Percentiles rank a stretch among this genome's conserved stretches.
phyloP scores from a whole-genome alignment of 2,329 filamentous ascomycete species.

The Rhynchosporium graminicola region DNA sequence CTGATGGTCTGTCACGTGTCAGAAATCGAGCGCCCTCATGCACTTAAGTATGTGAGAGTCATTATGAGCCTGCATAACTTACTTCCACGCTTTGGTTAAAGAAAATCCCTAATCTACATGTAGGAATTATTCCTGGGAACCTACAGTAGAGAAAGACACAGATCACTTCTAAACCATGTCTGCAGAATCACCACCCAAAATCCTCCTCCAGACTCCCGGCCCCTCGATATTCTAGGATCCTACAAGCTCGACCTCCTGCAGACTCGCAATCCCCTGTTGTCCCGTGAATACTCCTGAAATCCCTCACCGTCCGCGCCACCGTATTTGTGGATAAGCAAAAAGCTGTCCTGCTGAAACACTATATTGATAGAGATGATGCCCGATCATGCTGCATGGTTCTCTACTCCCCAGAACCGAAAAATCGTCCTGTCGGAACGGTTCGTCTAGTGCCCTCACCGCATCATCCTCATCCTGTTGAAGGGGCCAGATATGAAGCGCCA shows the following conservation, averaged over 20 bases:
- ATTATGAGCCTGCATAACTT: too few species aligned
- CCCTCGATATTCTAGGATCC: constrained; percentile 11
- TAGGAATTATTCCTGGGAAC: too few species aligned
- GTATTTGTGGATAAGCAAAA: constrained; percentile 61
- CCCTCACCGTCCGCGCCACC: constrained; percentile 58
- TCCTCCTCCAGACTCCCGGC: constrained; percentile 19
- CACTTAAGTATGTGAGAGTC: too few species aligned
- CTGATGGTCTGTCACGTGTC: too few species aligned
- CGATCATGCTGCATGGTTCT: constrained; percentile 78
- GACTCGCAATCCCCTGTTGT: constrained; percentile 37
- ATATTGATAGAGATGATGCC: constrained; percentile 77
- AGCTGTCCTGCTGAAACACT: constrained; percentile 58
- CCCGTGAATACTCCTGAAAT: constrained; percentile 58
- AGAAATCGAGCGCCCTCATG: too few species aligned
- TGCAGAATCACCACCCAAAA: not conserved
- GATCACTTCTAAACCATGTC: not conserved
- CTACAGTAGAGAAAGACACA: too few species aligned
- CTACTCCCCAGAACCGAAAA: constrained; percentile 11
- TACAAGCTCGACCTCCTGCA: constrained; percentile 20
- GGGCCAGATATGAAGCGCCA: constrained; percentile 35
- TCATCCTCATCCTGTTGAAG: constrained; percentile 57
- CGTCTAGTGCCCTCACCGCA: constrained; percentile 62
- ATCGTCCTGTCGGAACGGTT: constrained; percentile 36
- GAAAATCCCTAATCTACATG: too few species aligned
- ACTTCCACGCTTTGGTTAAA: too few species aligned